Conservation (phyloP, 345 rosid genomes). For the Populus ilicifolia region DNA sequence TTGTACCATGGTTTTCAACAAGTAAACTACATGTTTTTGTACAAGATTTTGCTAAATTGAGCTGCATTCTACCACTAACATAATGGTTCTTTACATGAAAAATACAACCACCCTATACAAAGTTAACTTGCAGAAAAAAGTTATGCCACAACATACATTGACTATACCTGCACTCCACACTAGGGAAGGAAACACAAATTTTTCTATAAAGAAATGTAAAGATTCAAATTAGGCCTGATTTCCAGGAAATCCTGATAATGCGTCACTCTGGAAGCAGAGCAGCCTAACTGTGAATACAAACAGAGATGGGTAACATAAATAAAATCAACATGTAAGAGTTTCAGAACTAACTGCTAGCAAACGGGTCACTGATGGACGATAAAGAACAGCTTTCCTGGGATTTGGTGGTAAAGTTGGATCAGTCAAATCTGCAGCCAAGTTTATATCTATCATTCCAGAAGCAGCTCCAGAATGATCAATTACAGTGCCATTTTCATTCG, state of each 20-base stretch:
- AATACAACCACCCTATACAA: not conserved
- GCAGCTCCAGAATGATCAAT: slow-evolving; percentile 73
- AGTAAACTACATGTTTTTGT: not conserved
- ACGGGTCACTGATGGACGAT: slow-evolving; percentile 84
- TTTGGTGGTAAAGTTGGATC: slow-evolving; percentile 76
- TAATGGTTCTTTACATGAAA: not conserved
- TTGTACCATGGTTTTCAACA: not conserved
- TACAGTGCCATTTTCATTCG: slow-evolving; percentile 66
- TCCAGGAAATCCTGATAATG: not conserved
- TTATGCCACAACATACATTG: not conserved
- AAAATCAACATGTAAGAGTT: slow-evolving; percentile 13
- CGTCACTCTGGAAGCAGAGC: not conserved
- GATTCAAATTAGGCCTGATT: not conserved
- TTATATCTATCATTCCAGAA: slow-evolving; percentile 79
- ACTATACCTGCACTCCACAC: not conserved
- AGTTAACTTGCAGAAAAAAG: slow-evolving; percentile 1
- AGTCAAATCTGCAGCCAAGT: slow-evolving; percentile 62
- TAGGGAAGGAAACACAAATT: not conserved
- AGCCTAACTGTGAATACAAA: not conserved
- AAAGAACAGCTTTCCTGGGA: slow-evolving; percentile 86
- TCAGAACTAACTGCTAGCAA: slow-evolving; percentile 74
- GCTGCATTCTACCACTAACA: not conserved
- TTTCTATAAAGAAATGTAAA: not conserved
- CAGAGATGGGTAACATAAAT: not conserved
- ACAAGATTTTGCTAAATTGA: slow-evolving; percentile 5